Conservation (phyloP, 1,284 basidiomycete species). For the Sanghuangporus weigelae region DNA sequence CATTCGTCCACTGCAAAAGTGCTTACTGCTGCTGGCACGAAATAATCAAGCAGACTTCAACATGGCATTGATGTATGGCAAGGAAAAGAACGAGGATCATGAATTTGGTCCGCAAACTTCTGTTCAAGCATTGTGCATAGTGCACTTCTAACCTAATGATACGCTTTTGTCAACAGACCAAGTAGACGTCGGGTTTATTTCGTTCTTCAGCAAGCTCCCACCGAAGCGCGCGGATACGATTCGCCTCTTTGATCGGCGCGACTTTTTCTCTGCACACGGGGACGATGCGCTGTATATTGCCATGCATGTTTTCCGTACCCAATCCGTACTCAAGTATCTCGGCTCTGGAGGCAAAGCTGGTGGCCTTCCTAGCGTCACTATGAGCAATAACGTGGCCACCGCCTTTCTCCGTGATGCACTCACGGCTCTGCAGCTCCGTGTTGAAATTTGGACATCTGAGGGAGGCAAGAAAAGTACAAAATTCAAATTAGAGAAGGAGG, state of each 20-base stretch:
- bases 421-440: constrained; percentile 83
- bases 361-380: constrained; percentile 73
- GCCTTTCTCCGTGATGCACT: constrained; percentile 86
- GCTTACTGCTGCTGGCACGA: not conserved
- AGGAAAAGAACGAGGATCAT: constrained; percentile 53
- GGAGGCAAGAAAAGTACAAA: constrained; percentile 70
- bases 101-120: constrained; percentile 32
- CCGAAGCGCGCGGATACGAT: constrained; percentile 69
- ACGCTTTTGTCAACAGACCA: constrained; percentile 33
- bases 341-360: constrained; percentile 51
- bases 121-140: not conserved
- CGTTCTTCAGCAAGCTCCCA: constrained; percentile 67
- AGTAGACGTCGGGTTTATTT: constrained; percentile 69
- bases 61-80: constrained; percentile 65
- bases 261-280: constrained; percentile 89
- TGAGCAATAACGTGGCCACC: constrained; percentile 82
- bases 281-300: constrained; percentile 87
- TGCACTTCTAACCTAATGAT: not conserved
- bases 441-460: constrained; percentile 89
- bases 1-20: not conserved
- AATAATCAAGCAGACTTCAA: constrained; percentile 10
- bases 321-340: constrained; percentile 81
- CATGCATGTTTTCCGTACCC: constrained; percentile 79
- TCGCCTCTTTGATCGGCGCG: constrained; percentile 80
- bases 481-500: constrained; percentile 79